A percentile compares a stretch with the other conserved stretches of the same genome.
phyloP scores from a whole-genome alignment of 495 filamentous ascomycete species.

The Hypoxylon fuscum region DNA sequence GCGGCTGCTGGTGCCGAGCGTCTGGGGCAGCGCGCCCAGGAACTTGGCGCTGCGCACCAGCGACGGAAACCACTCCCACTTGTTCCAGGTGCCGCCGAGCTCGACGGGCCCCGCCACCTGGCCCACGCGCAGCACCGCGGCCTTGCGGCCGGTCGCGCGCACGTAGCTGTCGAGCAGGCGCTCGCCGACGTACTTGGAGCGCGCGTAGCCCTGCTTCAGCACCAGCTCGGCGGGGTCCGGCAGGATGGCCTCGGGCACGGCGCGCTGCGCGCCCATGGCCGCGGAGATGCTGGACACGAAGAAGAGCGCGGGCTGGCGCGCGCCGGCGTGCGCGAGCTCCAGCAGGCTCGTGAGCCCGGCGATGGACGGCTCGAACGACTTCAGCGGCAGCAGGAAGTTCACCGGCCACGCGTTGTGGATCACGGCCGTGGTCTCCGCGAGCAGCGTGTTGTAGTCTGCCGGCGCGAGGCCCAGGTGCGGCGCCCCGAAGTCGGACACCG shows the following conservation, averaged over 20 bases:
- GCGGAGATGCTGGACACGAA: conserved; percentile 43
- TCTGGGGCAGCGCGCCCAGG: conserved; percentile 28
- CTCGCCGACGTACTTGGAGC: conserved; percentile 40
- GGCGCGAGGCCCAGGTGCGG: conserved; percentile 37
- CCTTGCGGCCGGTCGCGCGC: conserved; percentile 12
- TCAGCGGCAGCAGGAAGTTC: conserved; percentile 46
- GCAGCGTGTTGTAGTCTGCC: conserved; percentile 28
- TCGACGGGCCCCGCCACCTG: conserved; percentile 39
- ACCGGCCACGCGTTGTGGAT: conserved; percentile 52
- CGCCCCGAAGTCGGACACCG: conserved; percentile 33
- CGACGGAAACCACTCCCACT: conserved; percentile 41
- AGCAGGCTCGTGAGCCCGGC: conserved; percentile 39
- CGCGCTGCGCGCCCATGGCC: conserved; percentile 17
- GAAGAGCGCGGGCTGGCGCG: conserved; percentile 19
- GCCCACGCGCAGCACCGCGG: conserved; percentile 39
- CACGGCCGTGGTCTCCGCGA: conserved; percentile 27
- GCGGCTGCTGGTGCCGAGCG: conserved; percentile 25
- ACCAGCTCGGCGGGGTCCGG: conserved; percentile 13
- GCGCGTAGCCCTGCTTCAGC: conserved; percentile 35
- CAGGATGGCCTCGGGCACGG: conserved; percentile 35
- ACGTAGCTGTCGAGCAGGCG: conserved; percentile 32
- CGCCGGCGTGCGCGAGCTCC: conserved; percentile 29
- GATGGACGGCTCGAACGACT: conserved; percentile 45
- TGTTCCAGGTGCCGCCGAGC: conserved; percentile 36
- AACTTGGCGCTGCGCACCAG: conserved; percentile 33